Percentiles rank a stretch among this genome's conserved stretches.
These are phyloP conservation scores for Solanum appendiculatum DNA, from an alignment of 257 asterid genomes.

Conservation along the genomic window DNA sequence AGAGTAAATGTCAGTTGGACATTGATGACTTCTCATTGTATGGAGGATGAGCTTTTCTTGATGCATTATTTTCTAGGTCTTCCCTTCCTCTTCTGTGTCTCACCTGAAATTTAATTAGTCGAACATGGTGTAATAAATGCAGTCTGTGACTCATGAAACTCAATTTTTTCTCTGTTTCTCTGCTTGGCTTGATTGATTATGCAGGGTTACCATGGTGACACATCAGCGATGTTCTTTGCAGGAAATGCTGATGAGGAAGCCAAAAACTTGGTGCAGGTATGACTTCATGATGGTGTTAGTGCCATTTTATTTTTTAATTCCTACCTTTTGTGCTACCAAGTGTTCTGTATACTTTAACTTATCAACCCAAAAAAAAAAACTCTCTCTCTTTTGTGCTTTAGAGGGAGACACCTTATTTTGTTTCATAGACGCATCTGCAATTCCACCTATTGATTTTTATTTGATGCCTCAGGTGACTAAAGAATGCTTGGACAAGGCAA, in stretches of 20 bases:
- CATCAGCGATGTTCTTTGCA: constrained; percentile 83
- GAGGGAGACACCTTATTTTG: neutral
- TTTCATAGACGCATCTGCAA: neutral
- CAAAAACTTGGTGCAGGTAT: constrained; percentile 75
- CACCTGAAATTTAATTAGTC: neutral
- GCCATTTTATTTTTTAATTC: neutral
- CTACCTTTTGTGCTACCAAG: neutral
- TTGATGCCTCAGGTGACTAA: constrained; percentile 52
- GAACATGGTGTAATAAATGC: neutral
- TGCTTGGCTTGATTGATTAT: constrained; percentile 4
- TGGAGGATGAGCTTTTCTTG: neutral
- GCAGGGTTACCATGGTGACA: constrained; percentile 99
- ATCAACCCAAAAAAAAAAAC: neutral
- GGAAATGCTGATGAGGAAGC: constrained; percentile 84
- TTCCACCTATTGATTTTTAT: neutral
- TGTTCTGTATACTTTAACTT: neutral
- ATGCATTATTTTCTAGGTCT: neutral
- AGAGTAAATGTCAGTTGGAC: neutral
- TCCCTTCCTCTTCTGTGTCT: neutral
- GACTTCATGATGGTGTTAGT: constrained; percentile 16
- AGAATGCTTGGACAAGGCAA: constrained; percentile 80
- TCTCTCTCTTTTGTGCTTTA: neutral
- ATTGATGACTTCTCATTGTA: neutral
- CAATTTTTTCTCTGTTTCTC: constrained; percentile 3
- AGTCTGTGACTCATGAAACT: neutral